phyloP scores from a whole-genome alignment of 2,329 filamentous ascomycete species.

The Leptodontidium sp. region DNA sequence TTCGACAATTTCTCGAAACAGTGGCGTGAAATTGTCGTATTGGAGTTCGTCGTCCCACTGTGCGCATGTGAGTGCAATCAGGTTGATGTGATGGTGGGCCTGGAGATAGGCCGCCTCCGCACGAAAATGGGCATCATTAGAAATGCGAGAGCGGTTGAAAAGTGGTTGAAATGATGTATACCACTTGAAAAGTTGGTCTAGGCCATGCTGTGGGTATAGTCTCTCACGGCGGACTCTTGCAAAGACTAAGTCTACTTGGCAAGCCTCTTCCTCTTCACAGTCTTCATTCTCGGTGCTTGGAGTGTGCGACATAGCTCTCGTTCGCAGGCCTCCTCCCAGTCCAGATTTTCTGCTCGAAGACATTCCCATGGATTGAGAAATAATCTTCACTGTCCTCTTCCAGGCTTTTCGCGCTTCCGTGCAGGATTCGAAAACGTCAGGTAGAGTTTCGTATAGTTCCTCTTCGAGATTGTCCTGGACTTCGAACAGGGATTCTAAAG shows the following conservation, averaged over 20 bases:
- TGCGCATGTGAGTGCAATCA: conserved; percentile 10
- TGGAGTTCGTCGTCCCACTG: conserved; percentile 14
- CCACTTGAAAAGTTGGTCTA: conserved; percentile 12
- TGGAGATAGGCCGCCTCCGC: conserved; percentile 20
- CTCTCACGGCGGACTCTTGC: background rate
- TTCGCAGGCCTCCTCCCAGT: background rate
- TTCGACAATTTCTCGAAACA: conserved; percentile 12
- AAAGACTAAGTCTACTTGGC: background rate
- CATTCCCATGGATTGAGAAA: background rate
- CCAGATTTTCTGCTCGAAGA: background rate
- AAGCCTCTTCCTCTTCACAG: background rate
- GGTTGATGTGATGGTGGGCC: conserved; percentile 8
- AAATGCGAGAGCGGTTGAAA: conserved; percentile 1
- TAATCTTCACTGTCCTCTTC: conserved; percentile 5
- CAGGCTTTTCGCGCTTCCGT: conserved; percentile 8
- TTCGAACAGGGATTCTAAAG: conserved; percentile 7
- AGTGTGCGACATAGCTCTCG: background rate
- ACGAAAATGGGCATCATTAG: background rate
- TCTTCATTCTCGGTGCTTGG: conserved; percentile 1
- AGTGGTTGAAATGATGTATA: conserved; percentile 13
- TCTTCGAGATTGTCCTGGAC: background rate
- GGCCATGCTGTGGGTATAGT: background rate
- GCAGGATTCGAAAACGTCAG: conserved; percentile 1
- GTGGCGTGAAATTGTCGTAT: conserved; percentile 17
- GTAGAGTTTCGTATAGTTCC: background rate